These are phyloP conservation scores for Kodamaea kaohsiungensis DNA, from an alignment of 805 yeast species.

Conservation along the genomic window DNA sequence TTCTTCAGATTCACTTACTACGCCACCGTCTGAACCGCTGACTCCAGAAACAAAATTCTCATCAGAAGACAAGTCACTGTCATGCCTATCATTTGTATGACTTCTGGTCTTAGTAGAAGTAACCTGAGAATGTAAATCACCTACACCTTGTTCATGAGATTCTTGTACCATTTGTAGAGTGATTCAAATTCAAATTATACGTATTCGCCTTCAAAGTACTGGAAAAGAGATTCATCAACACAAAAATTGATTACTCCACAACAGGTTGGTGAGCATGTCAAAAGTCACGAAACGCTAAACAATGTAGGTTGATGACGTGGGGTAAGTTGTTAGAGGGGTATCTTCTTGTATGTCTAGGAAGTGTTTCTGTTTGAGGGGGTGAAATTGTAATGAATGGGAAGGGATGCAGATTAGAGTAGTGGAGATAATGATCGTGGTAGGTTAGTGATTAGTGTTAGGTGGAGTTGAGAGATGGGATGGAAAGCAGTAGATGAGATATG, in stretches of 20 bases:
- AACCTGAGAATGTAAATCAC: not conserved
- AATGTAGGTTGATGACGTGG: not conserved
- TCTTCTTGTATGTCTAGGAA: not conserved
- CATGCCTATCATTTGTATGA: not conserved
- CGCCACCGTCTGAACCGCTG: constrained; percentile 3
- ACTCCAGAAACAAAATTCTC: constrained; percentile 1
- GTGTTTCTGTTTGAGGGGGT: not conserved
- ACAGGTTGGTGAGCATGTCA: not conserved
- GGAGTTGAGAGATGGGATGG: no score
- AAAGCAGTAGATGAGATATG: no score
- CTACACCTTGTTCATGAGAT: not conserved
- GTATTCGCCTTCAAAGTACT: constrained; percentile 2
- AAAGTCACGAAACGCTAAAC: not conserved
- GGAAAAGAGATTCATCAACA: not conserved
- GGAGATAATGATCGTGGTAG: no score
- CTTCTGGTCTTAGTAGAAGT: not conserved
- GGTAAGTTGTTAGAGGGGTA: not conserved
- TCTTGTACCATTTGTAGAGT: not conserved
- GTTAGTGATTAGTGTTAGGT: no score
- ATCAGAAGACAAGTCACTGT: not conserved
- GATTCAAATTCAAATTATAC: not conserved
- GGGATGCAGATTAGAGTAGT: no score
- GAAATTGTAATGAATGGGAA: not conserved
- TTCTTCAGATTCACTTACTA: constrained; percentile 4
- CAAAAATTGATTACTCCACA: not conserved